These are phyloP conservation scores for Auxenochlorella pyrenoidosa DNA, from an alignment of 139 green algal species.

Conservation along the genomic window DNA sequence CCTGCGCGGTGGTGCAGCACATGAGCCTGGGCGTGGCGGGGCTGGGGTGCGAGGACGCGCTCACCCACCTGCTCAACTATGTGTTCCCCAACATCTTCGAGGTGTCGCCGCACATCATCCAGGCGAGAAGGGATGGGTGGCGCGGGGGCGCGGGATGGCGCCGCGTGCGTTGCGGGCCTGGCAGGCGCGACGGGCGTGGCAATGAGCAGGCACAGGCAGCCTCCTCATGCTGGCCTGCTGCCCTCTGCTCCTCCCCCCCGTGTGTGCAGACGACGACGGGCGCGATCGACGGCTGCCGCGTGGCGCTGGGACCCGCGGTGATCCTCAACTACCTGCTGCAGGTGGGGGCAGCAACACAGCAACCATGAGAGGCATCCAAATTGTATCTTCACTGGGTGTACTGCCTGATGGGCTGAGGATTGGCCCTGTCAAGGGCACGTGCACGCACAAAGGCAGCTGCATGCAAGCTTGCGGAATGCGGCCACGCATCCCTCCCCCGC, in stretches of 20 bases:
- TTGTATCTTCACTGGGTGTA: too few species aligned
- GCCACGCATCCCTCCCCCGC: neutral
- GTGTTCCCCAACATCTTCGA: conserved; percentile 99
- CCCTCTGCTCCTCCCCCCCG: neutral
- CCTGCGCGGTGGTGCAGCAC: conserved; percentile 91
- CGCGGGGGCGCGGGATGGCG: too few species aligned
- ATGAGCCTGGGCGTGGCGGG: conserved; percentile 87
- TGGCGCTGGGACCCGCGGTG: conserved; percentile 86
- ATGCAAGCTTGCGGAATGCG: neutral
- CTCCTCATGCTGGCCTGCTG: too few species aligned
- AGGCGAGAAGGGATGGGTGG: conserved; percentile 67
- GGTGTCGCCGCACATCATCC: conserved; percentile 93
- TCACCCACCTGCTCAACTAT: conserved; percentile 97
- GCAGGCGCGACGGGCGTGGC: too few species aligned
- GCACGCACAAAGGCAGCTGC: too few species aligned
- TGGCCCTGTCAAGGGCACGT: too few species aligned
- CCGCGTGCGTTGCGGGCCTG: too few species aligned
- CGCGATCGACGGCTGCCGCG: conserved; percentile 91
- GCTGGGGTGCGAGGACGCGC: conserved; percentile 96
- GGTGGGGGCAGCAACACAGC: conserved; percentile 33
- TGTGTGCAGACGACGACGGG: conserved; percentile 71
- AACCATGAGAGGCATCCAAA: too few species aligned
- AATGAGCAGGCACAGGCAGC: too few species aligned
- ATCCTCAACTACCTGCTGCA: conserved; percentile 89
- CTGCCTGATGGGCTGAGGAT: neutral